Evolutionary conservation across 2,329 filamentous ascomycete genomes (phyloP).

Genomic region (Apiospora koreana): DNA sequence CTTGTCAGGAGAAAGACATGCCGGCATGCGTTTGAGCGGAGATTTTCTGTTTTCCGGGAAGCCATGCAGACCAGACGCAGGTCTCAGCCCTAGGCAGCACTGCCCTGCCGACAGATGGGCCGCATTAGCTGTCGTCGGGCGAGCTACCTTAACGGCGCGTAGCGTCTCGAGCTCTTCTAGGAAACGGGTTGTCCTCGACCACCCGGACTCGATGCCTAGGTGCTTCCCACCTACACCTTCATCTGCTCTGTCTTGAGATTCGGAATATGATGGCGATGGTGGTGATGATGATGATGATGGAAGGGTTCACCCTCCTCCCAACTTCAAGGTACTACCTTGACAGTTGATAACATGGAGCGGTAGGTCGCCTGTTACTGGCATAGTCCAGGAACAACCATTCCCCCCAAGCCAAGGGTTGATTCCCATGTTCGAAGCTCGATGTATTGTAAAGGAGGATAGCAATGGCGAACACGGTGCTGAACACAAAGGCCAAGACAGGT

Average conservation of each 20-base stretch:
- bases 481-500: too few species aligned
- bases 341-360: too few species aligned
- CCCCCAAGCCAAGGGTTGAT: too few species aligned
- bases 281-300: too few species aligned
- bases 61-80: not conserved
- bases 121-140: not conserved
- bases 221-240: not conserved
- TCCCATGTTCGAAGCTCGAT: too few species aligned
- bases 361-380: too few species aligned
- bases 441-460: too few species aligned
- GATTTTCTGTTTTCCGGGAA: not conserved
- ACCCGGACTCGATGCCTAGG: not conserved
- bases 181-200: not conserved
- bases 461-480: too few species aligned
- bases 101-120: not conserved
- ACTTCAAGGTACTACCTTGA: too few species aligned
- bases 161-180: not conserved
- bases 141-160: not conserved
- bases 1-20: not conserved
- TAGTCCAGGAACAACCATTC: too few species aligned
- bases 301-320: too few species aligned
- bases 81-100: not conserved
- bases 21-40: not conserved
- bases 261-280: not conserved
- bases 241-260: not conserved